Conservation (phyloP, 2,329 filamentous ascomycete species). For the Capronia coronata region DNA sequence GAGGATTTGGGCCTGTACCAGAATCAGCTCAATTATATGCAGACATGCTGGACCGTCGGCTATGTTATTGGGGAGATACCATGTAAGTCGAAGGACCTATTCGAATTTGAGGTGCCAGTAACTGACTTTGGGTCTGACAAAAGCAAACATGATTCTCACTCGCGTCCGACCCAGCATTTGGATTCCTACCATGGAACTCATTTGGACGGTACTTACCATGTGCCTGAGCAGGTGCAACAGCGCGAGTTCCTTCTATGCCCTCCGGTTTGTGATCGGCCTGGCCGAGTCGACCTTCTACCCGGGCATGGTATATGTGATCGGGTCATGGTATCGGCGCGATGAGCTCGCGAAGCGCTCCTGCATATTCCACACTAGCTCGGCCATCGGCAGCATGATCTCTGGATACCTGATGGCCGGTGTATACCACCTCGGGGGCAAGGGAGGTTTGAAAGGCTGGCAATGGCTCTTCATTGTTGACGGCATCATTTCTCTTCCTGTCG, state of each 20-base stretch:
- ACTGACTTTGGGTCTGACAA: constrained; percentile 25
- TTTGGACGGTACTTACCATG: constrained; percentile 53
- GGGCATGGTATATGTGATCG: constrained; percentile 48
- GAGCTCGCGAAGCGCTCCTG: constrained; percentile 49
- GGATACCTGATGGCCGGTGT: constrained; percentile 53
- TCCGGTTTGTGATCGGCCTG: constrained; percentile 30
- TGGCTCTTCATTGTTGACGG: constrained; percentile 39
- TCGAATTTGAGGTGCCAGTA: background rate
- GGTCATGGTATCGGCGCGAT: constrained; percentile 41
- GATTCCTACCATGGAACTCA: constrained; percentile 31
- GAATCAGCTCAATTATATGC: constrained; percentile 51
- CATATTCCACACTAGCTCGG: constrained; percentile 47
- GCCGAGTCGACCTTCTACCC: constrained; percentile 49
- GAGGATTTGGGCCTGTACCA: constrained; percentile 48
- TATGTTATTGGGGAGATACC: constrained; percentile 51
- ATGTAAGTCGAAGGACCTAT: background rate
- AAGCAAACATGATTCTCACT: constrained; percentile 48
- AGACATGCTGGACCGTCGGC: constrained; percentile 56
- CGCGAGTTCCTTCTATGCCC: constrained; percentile 30
- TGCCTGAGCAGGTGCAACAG: constrained; percentile 46
- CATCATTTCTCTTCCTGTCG: constrained; percentile 41
- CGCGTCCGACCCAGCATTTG: constrained; percentile 26
- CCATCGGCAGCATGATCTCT: constrained; percentile 40
- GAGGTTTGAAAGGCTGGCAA: constrained; percentile 43
- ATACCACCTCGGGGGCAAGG: constrained; percentile 46